phyloP scores from a whole-genome alignment of 129 eudicot genomes.

The Helianthus tuberosus region DNA sequence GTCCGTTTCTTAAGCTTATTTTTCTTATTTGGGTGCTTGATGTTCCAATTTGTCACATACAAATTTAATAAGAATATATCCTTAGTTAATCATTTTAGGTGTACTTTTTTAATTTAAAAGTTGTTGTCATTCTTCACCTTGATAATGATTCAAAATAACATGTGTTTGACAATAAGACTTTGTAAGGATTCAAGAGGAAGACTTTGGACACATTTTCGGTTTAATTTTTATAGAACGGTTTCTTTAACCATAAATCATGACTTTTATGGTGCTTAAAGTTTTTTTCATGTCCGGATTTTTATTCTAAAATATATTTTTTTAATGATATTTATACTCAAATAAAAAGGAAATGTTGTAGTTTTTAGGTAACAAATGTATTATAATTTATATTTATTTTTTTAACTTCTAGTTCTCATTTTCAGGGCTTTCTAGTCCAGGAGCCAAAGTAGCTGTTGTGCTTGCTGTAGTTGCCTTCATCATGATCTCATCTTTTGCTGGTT shows the following conservation, averaged over 20 bases:
- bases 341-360: not conserved
- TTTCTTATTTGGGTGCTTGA: constrained; percentile 16
- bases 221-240: not conserved
- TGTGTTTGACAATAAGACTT: constrained; percentile 1
- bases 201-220: not conserved
- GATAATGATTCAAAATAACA: constrained; percentile 10
- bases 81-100: constrained; percentile 14
- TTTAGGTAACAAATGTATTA: not conserved
- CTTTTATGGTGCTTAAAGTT: not conserved
- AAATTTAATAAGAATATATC: not conserved
- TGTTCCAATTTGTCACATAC: constrained; percentile 22
- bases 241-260: not conserved
- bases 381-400: not conserved
- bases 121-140: constrained; percentile 6
- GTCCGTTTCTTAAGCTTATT: constrained; percentile 5
- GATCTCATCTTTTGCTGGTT: constrained; percentile 52
- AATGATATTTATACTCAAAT: not conserved
- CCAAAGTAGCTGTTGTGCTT: constrained; percentile 51
- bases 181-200: not conserved
- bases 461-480: constrained; percentile 58
- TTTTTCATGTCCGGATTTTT: not conserved
- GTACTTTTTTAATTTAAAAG: constrained; percentile 2
- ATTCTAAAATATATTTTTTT: not conserved
- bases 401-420: constrained; percentile 19
- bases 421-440: constrained; percentile 53